Evolutionary conservation across 2,329 filamentous ascomycete genomes (phyloP), one percentile per base, ranked within the genome.

Genomic region (Diplodia seriata): DNA sequence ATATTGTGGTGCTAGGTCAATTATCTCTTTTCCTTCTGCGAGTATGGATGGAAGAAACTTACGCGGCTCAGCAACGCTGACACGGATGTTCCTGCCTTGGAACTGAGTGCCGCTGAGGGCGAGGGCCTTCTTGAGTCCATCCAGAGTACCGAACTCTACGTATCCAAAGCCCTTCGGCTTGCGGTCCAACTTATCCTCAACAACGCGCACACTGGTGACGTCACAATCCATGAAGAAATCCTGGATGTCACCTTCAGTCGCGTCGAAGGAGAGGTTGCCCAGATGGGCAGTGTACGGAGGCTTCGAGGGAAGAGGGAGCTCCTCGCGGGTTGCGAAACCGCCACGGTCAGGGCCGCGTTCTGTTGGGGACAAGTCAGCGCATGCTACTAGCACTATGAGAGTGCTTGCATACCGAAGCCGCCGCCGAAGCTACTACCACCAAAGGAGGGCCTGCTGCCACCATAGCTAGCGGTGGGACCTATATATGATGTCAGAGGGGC

Each of bases 111-210:
- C 92, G 75, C 94, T 94, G 71, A 95, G 86, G 69, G 89, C 88
- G 71, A 99, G 86, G 68, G 95, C 95, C 81, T 93, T 91, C 85
- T 97, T 96, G 76, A 99, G 84, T 69, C 94, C 94, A 61, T 98
- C 94, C 54, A 95, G 83, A 63, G 89, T 90, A 72, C 86, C 89
- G 76, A 99, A 99, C 80, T 99, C 95, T 72, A 97, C 94, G 79
- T 99, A 99, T 70, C 94, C 95, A 76, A 99, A 99, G 59, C 95
- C 95, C 85, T 99, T 99, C 72, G 95, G 95, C 76, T 94, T 93
- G 80, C 91, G 89, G 77, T 95, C 91, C 79, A 97, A 86, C 77
- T 94, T 95, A 81, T 99, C 96, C 83, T 97, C 94, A 71, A 99
- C 97, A 75, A 99, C 93, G 75, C 95, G 92, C 72, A 99, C 93